Percentiles rank a stretch among this genome's conserved stretches.
Evolutionary conservation across 371 early-diverging fungal species (phyloP).

Genomic region (Saksenaea vasiformis): DNA sequence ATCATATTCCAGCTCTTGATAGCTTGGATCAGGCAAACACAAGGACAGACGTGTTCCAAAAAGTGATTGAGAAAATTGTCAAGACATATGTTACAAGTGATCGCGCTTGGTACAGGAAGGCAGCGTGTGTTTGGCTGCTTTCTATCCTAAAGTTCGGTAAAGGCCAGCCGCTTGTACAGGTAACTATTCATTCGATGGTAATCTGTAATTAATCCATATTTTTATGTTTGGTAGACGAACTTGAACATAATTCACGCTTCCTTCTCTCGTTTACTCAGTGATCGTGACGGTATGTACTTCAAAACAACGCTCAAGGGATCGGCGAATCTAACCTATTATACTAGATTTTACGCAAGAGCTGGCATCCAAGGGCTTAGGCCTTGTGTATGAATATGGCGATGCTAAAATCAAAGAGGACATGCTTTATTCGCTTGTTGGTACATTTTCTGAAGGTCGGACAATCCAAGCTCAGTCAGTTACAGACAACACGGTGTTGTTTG

Average conservation of each 20-base stretch:
- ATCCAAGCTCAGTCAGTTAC: constrained; percentile 73
- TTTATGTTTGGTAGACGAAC: constrained; percentile 25
- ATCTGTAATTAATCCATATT: not conserved
- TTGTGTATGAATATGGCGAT: constrained; percentile 87
- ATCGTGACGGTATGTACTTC: constrained; percentile 71
- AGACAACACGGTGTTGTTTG: constrained; percentile 78
- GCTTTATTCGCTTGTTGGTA: constrained; percentile 62
- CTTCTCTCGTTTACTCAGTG: constrained; percentile 76
- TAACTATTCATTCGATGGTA: constrained; percentile 11
- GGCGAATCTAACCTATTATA: not conserved
- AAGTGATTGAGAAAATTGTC: constrained; percentile 57
- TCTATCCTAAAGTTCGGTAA: constrained; percentile 82
- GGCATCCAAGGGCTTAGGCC: constrained; percentile 86
- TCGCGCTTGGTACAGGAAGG: constrained; percentile 72
- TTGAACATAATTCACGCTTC: constrained; percentile 65
- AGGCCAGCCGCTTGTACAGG: constrained; percentile 47
- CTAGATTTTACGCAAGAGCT: constrained; percentile 76
- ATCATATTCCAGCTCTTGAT: constrained; percentile 41
- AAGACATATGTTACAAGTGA: constrained; percentile 49
- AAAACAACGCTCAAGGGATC: constrained; percentile 8
- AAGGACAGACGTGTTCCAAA: constrained; percentile 22
- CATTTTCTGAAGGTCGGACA: constrained; percentile 58
- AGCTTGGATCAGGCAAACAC: constrained; percentile 14
- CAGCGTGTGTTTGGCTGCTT: constrained; percentile 84
- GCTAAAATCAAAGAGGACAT: constrained; percentile 66